Evolutionary conservation across 371 early-diverging fungal genomes (phyloP).

Genomic region (Apophysomyces ossiformis): DNA sequence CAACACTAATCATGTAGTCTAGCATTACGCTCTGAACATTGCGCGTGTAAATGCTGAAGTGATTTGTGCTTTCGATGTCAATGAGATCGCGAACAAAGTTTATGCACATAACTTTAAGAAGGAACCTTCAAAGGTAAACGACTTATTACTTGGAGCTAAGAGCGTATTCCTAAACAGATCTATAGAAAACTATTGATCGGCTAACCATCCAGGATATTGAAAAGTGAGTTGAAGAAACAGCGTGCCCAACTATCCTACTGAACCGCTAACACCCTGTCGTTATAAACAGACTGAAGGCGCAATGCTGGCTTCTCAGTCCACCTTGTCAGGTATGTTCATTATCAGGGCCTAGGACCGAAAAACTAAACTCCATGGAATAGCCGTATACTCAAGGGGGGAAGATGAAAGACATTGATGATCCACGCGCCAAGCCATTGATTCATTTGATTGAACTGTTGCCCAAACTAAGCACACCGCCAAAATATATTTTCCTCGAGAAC

Average conservation of each 20-base stretch:
- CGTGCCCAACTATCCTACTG: not conserved
- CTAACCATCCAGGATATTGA: slow-evolving; percentile 64
- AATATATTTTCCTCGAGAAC: slow-evolving; percentile 72
- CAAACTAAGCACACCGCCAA: slow-evolving; percentile 51
- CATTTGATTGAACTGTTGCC: slow-evolving; percentile 65
- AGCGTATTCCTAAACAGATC: not conserved
- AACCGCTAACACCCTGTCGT: not conserved
- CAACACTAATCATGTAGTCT: slow-evolving; percentile 2
- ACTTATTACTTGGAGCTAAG: not conserved
- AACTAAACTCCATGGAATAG: slow-evolving; percentile 13
- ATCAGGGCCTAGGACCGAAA: not conserved
- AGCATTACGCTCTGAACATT: slow-evolving; percentile 69
- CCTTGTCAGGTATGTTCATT: slow-evolving; percentile 71
- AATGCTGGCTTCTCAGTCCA: slow-evolving; percentile 83
- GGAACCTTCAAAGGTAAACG: slow-evolving; percentile 56
- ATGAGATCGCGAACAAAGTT: slow-evolving; percentile 72
- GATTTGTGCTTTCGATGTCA: slow-evolving; percentile 71
- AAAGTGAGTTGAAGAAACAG: slow-evolving; percentile 30
- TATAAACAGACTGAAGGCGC: slow-evolving; percentile 53
- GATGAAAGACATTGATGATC: slow-evolving; percentile 65
- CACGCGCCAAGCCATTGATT: slow-evolving; percentile 67
- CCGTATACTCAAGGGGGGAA: slow-evolving; percentile 78
- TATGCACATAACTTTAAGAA: slow-evolving; percentile 69
- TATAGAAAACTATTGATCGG: slow-evolving; percentile 67
- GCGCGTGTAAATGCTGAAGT: slow-evolving; percentile 56